phyloP scores from a whole-genome alignment of 2,329 filamentous ascomycete genomes.

The Coniella vitis region DNA sequence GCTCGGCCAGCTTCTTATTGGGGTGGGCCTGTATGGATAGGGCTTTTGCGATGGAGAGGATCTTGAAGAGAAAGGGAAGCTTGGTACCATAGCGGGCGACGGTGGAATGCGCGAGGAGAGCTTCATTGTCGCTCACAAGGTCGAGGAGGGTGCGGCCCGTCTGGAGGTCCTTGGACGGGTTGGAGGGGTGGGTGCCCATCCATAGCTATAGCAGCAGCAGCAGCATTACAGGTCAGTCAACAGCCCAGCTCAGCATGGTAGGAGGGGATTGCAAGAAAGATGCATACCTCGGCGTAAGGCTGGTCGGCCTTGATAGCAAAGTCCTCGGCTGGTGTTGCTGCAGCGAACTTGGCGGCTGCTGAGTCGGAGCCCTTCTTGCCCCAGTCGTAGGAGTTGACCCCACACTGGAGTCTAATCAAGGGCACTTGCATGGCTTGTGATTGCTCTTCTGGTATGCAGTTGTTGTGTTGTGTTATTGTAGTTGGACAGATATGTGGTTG shows the following conservation, averaged over 20 bases:
- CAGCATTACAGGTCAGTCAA: slow-evolving; percentile 10
- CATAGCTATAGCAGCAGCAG: slow-evolving; percentile 57
- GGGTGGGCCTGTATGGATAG: slow-evolving; percentile 96
- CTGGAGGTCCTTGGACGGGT: slow-evolving; percentile 81
- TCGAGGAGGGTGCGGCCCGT: slow-evolving; percentile 84
- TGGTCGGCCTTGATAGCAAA: slow-evolving; percentile 78
- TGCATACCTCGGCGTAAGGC: slow-evolving; percentile 82
- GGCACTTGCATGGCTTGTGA: slow-evolving; percentile 59
- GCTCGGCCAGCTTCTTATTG: slow-evolving; percentile 88
- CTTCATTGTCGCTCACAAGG: slow-evolving; percentile 78
- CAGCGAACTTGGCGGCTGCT: slow-evolving; percentile 81
- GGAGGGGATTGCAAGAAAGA: not conserved
- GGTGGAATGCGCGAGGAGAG: slow-evolving; percentile 69
- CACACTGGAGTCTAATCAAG: slow-evolving; percentile 78
- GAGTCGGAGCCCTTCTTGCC: slow-evolving; percentile 86
- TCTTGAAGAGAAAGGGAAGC: slow-evolving; percentile 96
- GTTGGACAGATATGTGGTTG: not conserved
- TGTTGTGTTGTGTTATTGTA: slow-evolving; percentile 2
- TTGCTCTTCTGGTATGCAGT: not conserved
- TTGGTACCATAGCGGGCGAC: slow-evolving; percentile 70
- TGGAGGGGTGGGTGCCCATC: slow-evolving; percentile 98
- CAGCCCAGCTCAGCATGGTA: not conserved
- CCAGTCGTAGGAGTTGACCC: slow-evolving; percentile 99
- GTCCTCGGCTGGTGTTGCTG: slow-evolving; percentile 68
- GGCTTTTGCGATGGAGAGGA: slow-evolving; percentile 91